Evolutionary conservation across 176 grass and related monocot genomes (phyloP), one percentile per base, ranked within the genome.

Genomic region (Musa troglodytarum): DNA sequence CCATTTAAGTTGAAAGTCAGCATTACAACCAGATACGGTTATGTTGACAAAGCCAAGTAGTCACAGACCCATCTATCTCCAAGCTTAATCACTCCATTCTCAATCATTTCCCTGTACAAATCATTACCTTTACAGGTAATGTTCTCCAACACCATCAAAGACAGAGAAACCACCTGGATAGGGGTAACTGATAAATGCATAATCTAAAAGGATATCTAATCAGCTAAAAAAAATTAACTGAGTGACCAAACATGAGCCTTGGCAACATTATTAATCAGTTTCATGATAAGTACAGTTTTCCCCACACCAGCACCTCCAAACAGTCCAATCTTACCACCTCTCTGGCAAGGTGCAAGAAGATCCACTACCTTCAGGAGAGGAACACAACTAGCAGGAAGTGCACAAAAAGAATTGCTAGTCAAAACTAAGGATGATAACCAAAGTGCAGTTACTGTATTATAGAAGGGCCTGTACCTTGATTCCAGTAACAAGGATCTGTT

Each of bases 11-110:
- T 28, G 26, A 28, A 28, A 28, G 26, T 2, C 26, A 28, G 26
- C 26, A 28, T 2, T 28, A 28, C 26, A 28, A 28, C 26, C 26
- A 28, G 26, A 28, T 28, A 28, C 2, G 26, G 26, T 28, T 28
- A 28, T 2, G 26, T 28, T 28, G 77, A 64, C 49, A 73, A 72
- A 7, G 63, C 12, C 43, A 63, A 69, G 17, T 20, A 29, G n/a
- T 59, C 16, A 16, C 16, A 59, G 56, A 92, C 92, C 92, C 90
- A 87, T 70, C 90, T 92, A 52, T 96, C 92, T 64, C 79, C 92
- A 58, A 96, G 92, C 85, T 96, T 96, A 64, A 96, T 96, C 71
- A 96, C 92, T 90, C 92, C 92, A 88, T 89, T 96, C 80, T 96
- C 92, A 90, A 96, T 92, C 92, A 96, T 96, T 86, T 96, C 92